Conservation (phyloP, 169 alveolate genomes). For the Amoebophrya sp. region DNA sequence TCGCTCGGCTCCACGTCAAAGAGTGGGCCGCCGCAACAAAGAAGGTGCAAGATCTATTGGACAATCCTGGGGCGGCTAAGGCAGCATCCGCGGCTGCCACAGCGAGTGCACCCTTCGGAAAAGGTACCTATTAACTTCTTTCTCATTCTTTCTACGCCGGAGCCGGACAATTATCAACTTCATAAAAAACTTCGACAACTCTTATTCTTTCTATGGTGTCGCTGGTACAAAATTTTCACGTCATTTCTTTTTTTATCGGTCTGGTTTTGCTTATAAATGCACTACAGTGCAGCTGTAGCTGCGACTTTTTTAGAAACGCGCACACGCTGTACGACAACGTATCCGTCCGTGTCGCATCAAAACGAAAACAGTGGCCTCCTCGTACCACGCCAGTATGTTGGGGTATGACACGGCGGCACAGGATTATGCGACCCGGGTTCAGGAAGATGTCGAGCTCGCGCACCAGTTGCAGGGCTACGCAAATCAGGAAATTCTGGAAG, state of each 20-base stretch:
- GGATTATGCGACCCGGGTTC: neutral
- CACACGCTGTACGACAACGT: too few species aligned
- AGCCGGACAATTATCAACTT: too few species aligned
- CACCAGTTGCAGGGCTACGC: neutral
- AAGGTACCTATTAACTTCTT: neutral
- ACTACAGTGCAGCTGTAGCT: too few species aligned
- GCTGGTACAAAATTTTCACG: too few species aligned
- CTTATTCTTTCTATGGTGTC: too few species aligned
- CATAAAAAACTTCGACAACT: too few species aligned
- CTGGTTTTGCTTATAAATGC: neutral
- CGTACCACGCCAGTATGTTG: neutral
- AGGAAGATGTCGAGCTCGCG: neutral
- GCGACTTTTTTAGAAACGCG: too few species aligned
- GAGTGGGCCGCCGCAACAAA: slow-evolving; percentile 6
- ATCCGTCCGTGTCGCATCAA: too few species aligned
- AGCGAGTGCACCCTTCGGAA: neutral
- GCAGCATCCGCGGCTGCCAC: neutral
- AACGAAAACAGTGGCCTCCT: neutral
- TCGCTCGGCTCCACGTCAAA: neutral
- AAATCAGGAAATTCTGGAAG: neutral
- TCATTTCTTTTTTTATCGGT: too few species aligned
- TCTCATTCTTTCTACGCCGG: too few species aligned
- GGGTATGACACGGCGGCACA: neutral
- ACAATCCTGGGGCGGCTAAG: neutral
- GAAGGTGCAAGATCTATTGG: neutral